Evolutionary conservation across 768 basidiomycete species (phyloP).

Genomic region (Pulveroboletus sp.): DNA sequence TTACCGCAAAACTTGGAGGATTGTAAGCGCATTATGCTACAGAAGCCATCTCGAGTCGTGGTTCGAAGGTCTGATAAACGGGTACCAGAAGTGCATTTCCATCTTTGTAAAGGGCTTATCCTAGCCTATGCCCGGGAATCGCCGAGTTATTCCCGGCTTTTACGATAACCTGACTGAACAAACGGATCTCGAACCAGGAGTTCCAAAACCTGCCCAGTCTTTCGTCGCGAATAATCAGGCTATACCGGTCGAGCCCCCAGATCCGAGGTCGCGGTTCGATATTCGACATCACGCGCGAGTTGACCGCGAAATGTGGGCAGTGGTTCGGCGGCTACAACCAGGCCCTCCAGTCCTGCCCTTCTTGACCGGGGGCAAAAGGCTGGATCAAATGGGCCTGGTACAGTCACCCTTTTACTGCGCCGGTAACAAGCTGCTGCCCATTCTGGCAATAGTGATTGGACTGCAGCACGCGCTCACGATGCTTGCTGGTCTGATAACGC

Average conservation of each 20-base stretch:
- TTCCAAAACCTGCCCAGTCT: not conserved
- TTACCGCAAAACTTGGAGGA: too few species aligned
- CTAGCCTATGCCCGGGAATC: too few species aligned
- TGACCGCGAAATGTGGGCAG: conserved; percentile 54
- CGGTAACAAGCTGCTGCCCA: conserved; percentile 65
- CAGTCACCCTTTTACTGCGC: conserved; percentile 73
- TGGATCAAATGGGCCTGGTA: conserved; percentile 17
- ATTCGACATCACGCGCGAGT: conserved; percentile 26
- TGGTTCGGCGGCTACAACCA: conserved; percentile 89
- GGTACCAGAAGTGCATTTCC: too few species aligned
- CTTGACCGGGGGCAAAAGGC: conserved; percentile 31
- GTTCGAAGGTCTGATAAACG: too few species aligned
- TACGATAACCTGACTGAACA: too few species aligned
- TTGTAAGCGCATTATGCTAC: too few species aligned
- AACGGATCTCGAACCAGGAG: too few species aligned
- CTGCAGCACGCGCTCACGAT: conserved; percentile 77
- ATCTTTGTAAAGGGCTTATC: too few species aligned
- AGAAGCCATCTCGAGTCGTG: too few species aligned
- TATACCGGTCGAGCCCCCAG: conserved; percentile 7
- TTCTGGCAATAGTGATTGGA: conserved; percentile 70
- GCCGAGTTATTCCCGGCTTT: too few species aligned
- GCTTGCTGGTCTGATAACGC: conserved; percentile 79
- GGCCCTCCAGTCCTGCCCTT: conserved; percentile 62
- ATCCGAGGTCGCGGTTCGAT: conserved; percentile 1
- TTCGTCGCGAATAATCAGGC: conserved; percentile 19